A percentile compares a stretch with the other conserved stretches of the same genome.
Evolutionary conservation across 352 stramenopile genomes (phyloP).

Genomic region (Pythium sukuiense): DNA sequence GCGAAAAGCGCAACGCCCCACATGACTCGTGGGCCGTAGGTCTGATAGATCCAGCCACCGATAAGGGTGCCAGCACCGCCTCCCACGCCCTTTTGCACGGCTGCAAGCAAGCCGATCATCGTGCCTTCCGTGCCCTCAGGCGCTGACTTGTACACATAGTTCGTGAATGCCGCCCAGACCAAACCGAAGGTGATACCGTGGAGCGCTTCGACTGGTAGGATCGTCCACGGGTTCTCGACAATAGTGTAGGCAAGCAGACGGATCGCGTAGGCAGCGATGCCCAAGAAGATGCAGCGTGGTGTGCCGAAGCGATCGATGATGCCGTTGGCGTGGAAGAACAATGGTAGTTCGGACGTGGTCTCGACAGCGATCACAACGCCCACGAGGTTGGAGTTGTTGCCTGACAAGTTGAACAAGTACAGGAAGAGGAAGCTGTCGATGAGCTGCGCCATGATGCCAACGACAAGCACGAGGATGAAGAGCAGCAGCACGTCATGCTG

Average conservation of each 20-base stretch:
- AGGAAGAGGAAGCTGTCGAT: slow-evolving; percentile 77
- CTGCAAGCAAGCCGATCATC: slow-evolving; percentile 68
- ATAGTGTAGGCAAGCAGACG: slow-evolving; percentile 66
- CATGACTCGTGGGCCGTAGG: slow-evolving; percentile 56
- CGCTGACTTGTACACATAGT: slow-evolving; percentile 73
- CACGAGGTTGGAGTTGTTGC: slow-evolving; percentile 59
- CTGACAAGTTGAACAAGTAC: slow-evolving; percentile 69
- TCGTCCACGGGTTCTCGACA: slow-evolving; percentile 61
- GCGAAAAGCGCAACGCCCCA: slow-evolving; percentile 53
- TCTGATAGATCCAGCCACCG: slow-evolving; percentile 72
- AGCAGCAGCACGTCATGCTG: slow-evolving; percentile 64
- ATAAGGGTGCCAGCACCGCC: slow-evolving; percentile 59
- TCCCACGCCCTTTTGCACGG: slow-evolving; percentile 68
- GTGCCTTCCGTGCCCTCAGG: slow-evolving; percentile 62
- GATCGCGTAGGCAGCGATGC: slow-evolving; percentile 52
- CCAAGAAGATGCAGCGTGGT: slow-evolving; percentile 48
- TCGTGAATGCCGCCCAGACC: slow-evolving; percentile 73
- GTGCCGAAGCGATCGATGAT: slow-evolving; percentile 66
- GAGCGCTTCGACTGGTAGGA: slow-evolving; percentile 61
- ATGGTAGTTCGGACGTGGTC: slow-evolving; percentile 67
- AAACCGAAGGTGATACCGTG: slow-evolving; percentile 74
- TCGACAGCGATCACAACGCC: slow-evolving; percentile 68
- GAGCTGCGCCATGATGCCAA: slow-evolving; percentile 53
- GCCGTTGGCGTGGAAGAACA: slow-evolving; percentile 74
- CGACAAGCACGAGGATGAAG: slow-evolving; percentile 65